These are phyloP conservation scores for Eutrema japonicum DNA, from an alignment of 345 rosid species.

Conservation along the genomic window DNA sequence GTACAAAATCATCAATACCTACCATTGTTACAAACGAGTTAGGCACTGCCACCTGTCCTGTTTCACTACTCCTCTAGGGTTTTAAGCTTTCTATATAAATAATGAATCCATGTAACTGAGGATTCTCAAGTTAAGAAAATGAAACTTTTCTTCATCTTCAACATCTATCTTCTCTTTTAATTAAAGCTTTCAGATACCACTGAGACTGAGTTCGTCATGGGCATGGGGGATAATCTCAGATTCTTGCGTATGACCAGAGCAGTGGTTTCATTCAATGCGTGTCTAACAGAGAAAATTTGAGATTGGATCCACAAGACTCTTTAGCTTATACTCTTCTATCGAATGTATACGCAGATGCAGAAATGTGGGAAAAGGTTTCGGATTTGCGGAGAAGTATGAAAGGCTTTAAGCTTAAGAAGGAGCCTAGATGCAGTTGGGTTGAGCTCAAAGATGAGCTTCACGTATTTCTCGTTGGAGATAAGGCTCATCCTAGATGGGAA, in stretches of 20 bases:
- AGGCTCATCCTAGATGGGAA: conserved; percentile 64
- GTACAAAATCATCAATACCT: no score
- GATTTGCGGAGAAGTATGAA: conserved; percentile 71
- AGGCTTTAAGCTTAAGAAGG: conserved; percentile 70
- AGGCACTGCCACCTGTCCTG: no score
- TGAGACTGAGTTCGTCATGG: not conserved
- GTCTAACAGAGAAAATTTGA: conserved; percentile 39
- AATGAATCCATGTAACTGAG: no score
- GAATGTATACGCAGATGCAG: conserved; percentile 83
- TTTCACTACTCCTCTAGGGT: no score
- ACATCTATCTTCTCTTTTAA: no score
- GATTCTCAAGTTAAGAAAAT: no score
- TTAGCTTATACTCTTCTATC: conserved; percentile 79
- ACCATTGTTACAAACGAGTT: no score
- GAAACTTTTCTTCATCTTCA: no score
- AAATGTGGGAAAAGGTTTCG: conserved; percentile 85
- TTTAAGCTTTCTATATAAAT: no score
- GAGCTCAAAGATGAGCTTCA: conserved; percentile 81
- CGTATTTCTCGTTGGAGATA: conserved; percentile 67
- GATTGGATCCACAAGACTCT: conserved; percentile 73
- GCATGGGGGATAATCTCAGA: conserved; percentile 38
- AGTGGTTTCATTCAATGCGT: conserved; percentile 19
- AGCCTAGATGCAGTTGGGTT: conserved; percentile 97
- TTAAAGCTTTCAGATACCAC: not conserved
- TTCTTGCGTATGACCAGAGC: conserved; percentile 34